A percentile compares a stretch with the other conserved stretches of the same genome.
Evolutionary conservation across 2,329 filamentous ascomycete genomes (phyloP).

Genomic region (Diaporthe longicolla): DNA sequence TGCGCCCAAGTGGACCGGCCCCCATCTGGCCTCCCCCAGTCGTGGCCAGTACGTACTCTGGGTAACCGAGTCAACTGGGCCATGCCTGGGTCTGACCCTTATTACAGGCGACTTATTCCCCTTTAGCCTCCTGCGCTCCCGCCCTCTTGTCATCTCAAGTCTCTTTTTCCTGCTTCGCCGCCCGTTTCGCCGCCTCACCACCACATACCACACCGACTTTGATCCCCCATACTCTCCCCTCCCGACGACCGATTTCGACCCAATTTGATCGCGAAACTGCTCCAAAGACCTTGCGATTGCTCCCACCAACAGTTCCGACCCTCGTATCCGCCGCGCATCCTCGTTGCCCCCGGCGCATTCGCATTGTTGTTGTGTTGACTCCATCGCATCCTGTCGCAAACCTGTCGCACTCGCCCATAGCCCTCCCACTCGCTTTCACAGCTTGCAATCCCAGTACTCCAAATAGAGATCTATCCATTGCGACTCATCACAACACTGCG

Average conservation of each 20-base stretch:
- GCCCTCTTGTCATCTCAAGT: conserved; percentile 40
- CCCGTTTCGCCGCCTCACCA: conserved; percentile 25
- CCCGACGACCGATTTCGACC: conserved; percentile 32
- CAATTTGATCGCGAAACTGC: conserved; percentile 34
- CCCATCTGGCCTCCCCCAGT: conserved; percentile 16
- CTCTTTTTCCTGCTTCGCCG: conserved; percentile 37
- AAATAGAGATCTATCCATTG: not conserved
- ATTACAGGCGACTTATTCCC: conserved; percentile 42
- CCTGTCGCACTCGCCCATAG: conserved; percentile 28
- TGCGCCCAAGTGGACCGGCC: conserved; percentile 27
- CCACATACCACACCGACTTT: conserved; percentile 31
- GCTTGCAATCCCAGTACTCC: not conserved
- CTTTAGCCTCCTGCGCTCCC: conserved; percentile 43
- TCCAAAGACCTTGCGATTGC: conserved; percentile 37
- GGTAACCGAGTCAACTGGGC: conserved; percentile 29
- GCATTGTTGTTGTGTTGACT: conserved; percentile 19
- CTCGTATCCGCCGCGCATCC: conserved; percentile 36
- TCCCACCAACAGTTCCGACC: not conserved
- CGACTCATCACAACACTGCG: not conserved
- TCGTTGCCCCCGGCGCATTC: conserved; percentile 40
- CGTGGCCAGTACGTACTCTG: conserved; percentile 30
- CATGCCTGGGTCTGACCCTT: conserved; percentile 37
- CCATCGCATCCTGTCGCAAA: conserved; percentile 39
- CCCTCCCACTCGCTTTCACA: conserved; percentile 18
- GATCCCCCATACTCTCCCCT: conserved; percentile 29